Conservation (phyloP, 2,329 filamentous ascomycete species). For the Lachnellula arida region DNA sequence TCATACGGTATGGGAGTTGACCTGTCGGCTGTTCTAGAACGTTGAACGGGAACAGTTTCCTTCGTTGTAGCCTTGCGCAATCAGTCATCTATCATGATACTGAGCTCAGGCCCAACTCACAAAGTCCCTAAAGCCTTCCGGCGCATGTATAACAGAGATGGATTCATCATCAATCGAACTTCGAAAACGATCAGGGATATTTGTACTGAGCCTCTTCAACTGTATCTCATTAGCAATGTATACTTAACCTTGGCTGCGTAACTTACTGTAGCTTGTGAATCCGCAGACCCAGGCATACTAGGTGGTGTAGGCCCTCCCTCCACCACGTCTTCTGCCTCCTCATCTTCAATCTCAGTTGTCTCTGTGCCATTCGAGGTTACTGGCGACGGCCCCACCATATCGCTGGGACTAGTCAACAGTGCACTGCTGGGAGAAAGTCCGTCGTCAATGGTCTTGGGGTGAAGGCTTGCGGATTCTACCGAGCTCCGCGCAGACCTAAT, state of each 20-base stretch:
- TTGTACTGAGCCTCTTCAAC: conserved; percentile 40
- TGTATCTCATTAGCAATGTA: conserved; percentile 18
- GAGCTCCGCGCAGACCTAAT: conserved; percentile 41
- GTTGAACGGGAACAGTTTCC: conserved; percentile 15
- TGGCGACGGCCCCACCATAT: conserved; percentile 74
- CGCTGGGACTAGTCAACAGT: conserved; percentile 57
- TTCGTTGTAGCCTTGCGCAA: conserved; percentile 14
- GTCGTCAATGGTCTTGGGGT: conserved; percentile 43
- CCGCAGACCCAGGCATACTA: conserved; percentile 25
- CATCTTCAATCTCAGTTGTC: conserved; percentile 79
- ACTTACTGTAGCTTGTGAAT: conserved; percentile 25
- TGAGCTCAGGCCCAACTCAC: conserved; percentile 43
- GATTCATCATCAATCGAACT: conserved; percentile 67
- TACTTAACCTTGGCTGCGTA: background rate
- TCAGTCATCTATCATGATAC: conserved; percentile 11
- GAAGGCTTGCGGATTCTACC: conserved; percentile 45
- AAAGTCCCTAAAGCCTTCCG: conserved; percentile 76
- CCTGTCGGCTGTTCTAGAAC: conserved; percentile 19
- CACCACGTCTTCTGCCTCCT: conserved; percentile 56
- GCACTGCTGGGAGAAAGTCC: conserved; percentile 26
- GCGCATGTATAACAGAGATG: conserved; percentile 86
- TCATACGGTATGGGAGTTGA: conserved; percentile 31
- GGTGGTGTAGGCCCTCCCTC: conserved; percentile 36
- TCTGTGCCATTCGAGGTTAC: conserved; percentile 83
- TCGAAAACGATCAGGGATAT: conserved; percentile 52